Percentiles rank a stretch among this genome's conserved stretches.
Conservation (phyloP, 352 stramenopile species). For the Globisporangium heterothallicum region DNA sequence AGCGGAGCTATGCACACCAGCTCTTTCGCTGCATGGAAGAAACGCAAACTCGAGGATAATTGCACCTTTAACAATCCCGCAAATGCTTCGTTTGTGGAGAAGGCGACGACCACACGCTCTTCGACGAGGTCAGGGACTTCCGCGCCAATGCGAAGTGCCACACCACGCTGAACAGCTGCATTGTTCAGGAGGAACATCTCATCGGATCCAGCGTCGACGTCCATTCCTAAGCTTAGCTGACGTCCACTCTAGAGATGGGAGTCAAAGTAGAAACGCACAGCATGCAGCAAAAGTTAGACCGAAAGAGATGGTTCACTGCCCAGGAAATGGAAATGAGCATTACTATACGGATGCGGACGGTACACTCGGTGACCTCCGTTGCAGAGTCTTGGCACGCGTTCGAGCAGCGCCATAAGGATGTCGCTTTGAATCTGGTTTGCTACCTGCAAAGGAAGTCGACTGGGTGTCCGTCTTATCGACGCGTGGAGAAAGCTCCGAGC, state of each 20-base stretch:
- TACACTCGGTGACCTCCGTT: slow-evolving; percentile 17
- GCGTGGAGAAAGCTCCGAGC: slow-evolving; percentile 17
- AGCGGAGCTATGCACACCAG: slow-evolving; percentile 18
- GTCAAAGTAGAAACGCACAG: background rate
- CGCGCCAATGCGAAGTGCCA: slow-evolving; percentile 17
- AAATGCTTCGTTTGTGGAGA: slow-evolving; percentile 6
- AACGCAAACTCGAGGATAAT: slow-evolving; percentile 15
- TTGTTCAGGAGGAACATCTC: slow-evolving; percentile 17
- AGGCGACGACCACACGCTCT: slow-evolving; percentile 17
- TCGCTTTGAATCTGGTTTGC: background rate
- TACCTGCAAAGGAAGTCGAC: too few relatives aligned
- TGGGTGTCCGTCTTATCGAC: background rate
- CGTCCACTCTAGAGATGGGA: slow-evolving; percentile 14
- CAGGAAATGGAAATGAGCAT: slow-evolving; percentile 8
- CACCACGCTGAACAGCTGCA: slow-evolving; percentile 18
- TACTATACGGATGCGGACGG: slow-evolving; percentile 28
- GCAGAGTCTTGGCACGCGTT: background rate
- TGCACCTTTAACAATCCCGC: slow-evolving; percentile 12
- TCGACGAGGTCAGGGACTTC: slow-evolving; percentile 24
- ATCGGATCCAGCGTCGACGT: slow-evolving; percentile 10
- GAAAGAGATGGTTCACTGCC: background rate
- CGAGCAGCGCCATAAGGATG: background rate
- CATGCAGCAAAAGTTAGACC: slow-evolving; percentile 1
- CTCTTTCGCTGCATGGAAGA: slow-evolving; percentile 24
- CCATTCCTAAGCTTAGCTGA: slow-evolving; percentile 16